Base-by-base conservation (phyloP, 2,329 filamentous ascomycete species). In the Xylariales sp. region DNA sequence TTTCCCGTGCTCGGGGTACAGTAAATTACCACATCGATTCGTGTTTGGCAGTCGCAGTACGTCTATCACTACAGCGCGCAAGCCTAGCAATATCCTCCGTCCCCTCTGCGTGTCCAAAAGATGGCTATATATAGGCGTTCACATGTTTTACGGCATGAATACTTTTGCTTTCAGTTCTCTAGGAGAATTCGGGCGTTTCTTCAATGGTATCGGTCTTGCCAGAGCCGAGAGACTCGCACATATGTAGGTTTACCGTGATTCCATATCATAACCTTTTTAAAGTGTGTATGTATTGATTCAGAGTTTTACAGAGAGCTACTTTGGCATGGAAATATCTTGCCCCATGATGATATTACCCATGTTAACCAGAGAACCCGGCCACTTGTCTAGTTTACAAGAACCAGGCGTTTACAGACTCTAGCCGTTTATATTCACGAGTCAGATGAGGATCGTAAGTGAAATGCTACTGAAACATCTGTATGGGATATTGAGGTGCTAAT, bases 131-230 rank as follows among this genome's bases (percentile, higher is more conserved):
- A 46, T 69, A 2, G 67, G 63, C 0, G 47, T 54, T 3, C 63
- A 67, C 40, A 43, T 65, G 3, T 75, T 75, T 42, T 74, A 74
- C 38, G 67, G 69, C 6, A 42, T 54, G 2, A 76, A 76, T 45
- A 67, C 55, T 0, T 74, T 75, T 42, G 65, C 63, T 0, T 75
- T 76, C 46, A 72, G 67, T n/a, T 70, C 66, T n/a, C 51, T 76
- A 0, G 71, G 72, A 31, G 71, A 76, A 49, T 65, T 69, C 48
- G 64, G 63, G 37, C 61, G 67, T 29, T 76, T 76, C 45, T 62
- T 59, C 37, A 48, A 46, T 2, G 63, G 68, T 0, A 72, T 72
- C 16, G 58, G 61, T 1, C 25, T 20, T 1, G 47, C 55, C 4
- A 60, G 66, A 0, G 41, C 66, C 1, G 59, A 68, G n/a, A 55